Evolutionary conservation across 202 grass and related monocot genomes (phyloP), one percentile per base, ranked within the genome.

Genomic region (Bolboschoenoplectus hybrid): DNA sequence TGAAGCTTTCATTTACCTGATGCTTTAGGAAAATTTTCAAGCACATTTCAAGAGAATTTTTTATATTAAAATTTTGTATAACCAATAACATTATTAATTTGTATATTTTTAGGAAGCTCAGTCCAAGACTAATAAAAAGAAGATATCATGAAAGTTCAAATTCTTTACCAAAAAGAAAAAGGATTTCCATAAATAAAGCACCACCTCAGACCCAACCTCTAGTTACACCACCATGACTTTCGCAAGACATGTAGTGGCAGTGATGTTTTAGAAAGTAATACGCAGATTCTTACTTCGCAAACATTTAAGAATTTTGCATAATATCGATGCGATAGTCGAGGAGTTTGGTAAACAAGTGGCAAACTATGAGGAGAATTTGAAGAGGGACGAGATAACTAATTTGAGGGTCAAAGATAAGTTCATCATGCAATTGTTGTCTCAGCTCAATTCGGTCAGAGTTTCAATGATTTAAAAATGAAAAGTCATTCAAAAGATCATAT

Each of bases 401-500:
- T 0, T 92, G 8, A 89, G 34, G 84, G 62, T 89, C 5, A 85
- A 63, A 0, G 91, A 97, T 84, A 69, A 50, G 46, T 86, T 67
- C 2, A 67, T 97, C 17, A 95, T 93, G 92, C 9, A 69, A 9
- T 6, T 91, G 75, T 46, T 93, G 55, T 70, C 91, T 0, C 84
- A 91, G 0, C 83, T 97, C 9, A 88, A 92, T 45, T 85, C 89
- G 0, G 89, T 95, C 43, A 89, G 40, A 43, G 92, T 91, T 17
- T 87, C 82, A 14, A 78, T 91, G 74, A 92, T 87, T 79, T 97
- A 95, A 56, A 67, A 92, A 68, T 88, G 35, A 58, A 82, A 40
- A 69, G 93, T 93, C 17, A 74, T 89, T 34, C 80, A 57, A 63
- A 79, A 63, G 39, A 89, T 93, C 13, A 91, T 92, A 12, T 67